A percentile compares a stretch with the other conserved stretches of the same genome.
Conservation (phyloP, 2,329 filamentous ascomycete species). For the Aspergillus glaucus region DNA sequence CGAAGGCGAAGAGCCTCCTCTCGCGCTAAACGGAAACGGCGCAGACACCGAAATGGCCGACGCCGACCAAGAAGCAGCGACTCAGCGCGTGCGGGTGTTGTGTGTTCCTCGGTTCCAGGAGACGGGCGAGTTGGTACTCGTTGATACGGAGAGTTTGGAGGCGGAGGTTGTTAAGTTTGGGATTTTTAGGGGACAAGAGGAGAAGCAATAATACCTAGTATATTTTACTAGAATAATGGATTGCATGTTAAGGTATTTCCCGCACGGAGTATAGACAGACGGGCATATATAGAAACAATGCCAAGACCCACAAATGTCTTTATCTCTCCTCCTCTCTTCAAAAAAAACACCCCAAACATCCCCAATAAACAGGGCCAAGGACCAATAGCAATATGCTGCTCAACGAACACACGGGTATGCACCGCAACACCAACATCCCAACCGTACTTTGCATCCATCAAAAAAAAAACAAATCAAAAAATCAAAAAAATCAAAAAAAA, state of each 20-base stretch:
- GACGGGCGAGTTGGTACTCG: slow-evolving; percentile 70
- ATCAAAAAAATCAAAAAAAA: neutral
- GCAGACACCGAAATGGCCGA: slow-evolving; percentile 29
- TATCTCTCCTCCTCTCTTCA: neutral
- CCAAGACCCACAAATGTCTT: neutral
- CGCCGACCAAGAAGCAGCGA: slow-evolving; percentile 41
- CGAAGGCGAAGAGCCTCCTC: slow-evolving; percentile 39
- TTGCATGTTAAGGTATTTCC: neutral
- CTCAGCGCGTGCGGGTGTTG: slow-evolving; percentile 70
- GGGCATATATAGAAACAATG: neutral
- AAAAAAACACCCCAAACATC: neutral
- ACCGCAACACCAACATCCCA: neutral
- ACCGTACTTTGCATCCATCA: neutral
- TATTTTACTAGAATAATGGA: neutral
- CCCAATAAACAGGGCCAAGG: too few relatives aligned
- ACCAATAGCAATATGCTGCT: neutral
- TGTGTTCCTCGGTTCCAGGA: slow-evolving; percentile 74
- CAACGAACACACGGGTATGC: neutral
- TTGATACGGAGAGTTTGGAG: slow-evolving; percentile 81
- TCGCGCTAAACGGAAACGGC: slow-evolving; percentile 27
- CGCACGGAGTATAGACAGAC: neutral
- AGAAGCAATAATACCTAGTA: slow-evolving; percentile 22
- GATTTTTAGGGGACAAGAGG: slow-evolving; percentile 31
- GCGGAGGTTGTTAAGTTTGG: slow-evolving; percentile 62
- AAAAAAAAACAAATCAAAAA: neutral